A percentile compares a stretch with the other conserved stretches of the same genome.
Evolutionary conservation across 495 filamentous ascomycete genomes (phyloP).

Genomic region (Tirmania nivea): DNA sequence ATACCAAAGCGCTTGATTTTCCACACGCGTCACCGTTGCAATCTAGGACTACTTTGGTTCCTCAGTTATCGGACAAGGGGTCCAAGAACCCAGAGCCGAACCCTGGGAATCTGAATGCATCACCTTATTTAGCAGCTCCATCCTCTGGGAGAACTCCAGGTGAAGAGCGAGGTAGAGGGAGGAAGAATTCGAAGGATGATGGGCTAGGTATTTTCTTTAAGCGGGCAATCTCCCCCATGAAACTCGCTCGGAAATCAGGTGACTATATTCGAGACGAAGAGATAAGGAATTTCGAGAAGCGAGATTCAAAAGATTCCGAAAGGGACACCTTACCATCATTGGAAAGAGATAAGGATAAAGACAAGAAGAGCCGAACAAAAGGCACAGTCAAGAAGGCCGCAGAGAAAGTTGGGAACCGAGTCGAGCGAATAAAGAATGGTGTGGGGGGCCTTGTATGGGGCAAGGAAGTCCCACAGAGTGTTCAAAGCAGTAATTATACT

Average conservation of each 20-base stretch:
- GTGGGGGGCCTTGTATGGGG: neutral
- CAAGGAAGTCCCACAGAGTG: neutral
- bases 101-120: no score
- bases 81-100: no score
- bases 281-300: neutral
- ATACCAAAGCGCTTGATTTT: no score
- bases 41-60: no score
- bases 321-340: neutral
- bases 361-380: conserved; percentile 8
- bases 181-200: neutral
- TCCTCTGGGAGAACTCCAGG: neutral
- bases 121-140: neutral
- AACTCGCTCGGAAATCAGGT: neutral
- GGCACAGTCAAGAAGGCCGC: conserved; percentile 6
- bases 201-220: neutral
- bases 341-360: conserved; percentile 1
- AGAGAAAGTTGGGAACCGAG: conserved; percentile 1
- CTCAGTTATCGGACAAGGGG: no score
- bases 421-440: conserved; percentile 18
- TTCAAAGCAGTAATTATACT: neutral
- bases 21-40: no score
- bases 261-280: neutral
- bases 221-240: neutral
- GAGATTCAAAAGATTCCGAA: neutral
- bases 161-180: neutral